Evolutionary conservation across 2,329 filamentous ascomycete species (phyloP), one percentile per base, ranked within the genome.

Genomic region (Parascedosporium putredinis): DNA sequence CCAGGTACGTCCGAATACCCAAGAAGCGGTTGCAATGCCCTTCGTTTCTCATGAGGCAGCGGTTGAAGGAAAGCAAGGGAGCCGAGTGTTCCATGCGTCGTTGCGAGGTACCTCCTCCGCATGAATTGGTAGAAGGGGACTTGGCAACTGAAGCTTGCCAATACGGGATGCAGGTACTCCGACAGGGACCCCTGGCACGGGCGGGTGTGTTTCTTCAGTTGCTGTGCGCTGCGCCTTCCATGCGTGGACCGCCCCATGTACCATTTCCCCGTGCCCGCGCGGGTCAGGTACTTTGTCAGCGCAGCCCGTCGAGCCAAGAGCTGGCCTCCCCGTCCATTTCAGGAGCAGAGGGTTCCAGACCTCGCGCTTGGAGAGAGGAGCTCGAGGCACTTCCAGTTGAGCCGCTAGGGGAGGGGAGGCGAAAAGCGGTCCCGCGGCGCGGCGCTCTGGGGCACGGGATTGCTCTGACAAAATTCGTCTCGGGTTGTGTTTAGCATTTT

Each of bases 391-490:
- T 12, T 9, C 10, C 5, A 40, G 18, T 40, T 40, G 6, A 40
- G 36, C 36, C 36, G 18, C 36, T 16, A 40, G 18, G 12, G 10
- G 22, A 40, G n/a, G 22, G 36, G 18, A n/a, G n/a, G n/a, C n/a
- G n/a, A n/a, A n/a, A n/a, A n/a, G n/a, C n/a, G n/a, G n/a, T n/a
- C n/a, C n/a, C n/a, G n/a, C n/a, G n/a, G n/a, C 16, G 18, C 14
- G 22, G 9, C 23, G 31, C 22, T 22, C 38, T 44, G 34, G 47
- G 38, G 34, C 12, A 38, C 24, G 22, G 46, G 25, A 12, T 43
- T 51, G 55, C 57, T 71, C 71, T 72, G 67, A 69, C 71, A 73
- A 66, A 27, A 67, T 59, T 54, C 64, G 72, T 75, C 71, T 75
- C 70, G 70, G 60, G 59, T 70, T 54, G 66, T 65, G 71, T 74